phyloP scores from a whole-genome alignment of 257 asterid species.

The Ballota nigra region DNA sequence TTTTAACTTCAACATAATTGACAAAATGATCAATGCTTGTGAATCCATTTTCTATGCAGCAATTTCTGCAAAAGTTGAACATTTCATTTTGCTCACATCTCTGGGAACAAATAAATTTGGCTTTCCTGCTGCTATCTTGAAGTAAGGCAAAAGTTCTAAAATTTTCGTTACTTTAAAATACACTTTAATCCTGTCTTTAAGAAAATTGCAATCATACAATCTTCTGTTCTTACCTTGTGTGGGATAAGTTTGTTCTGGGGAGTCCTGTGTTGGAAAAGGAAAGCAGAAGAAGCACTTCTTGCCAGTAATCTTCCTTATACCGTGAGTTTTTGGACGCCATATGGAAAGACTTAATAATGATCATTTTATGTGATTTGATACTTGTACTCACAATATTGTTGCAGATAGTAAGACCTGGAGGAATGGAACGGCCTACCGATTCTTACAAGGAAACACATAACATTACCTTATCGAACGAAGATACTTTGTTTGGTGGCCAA shows the following conservation, averaged over 20 bases:
- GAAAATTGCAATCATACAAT: neutral
- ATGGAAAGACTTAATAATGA: neutral
- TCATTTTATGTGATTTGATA: neutral
- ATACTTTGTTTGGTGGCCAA: slow-evolving; percentile 87
- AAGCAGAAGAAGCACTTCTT: slow-evolving; percentile 92
- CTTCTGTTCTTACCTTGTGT: slow-evolving; percentile 5
- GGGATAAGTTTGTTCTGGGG: slow-evolving; percentile 89
- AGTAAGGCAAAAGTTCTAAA: slow-evolving; percentile 44
- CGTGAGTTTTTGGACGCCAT: slow-evolving; percentile 45
- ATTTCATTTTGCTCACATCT: slow-evolving; percentile 87
- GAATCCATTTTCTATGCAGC: slow-evolving; percentile 49
- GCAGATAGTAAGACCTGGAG: slow-evolving; percentile 97
- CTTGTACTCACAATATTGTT: slow-evolving; percentile 24
- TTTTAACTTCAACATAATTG: too few species aligned
- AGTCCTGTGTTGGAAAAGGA: slow-evolving; percentile 83
- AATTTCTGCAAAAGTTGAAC: slow-evolving; percentile 63
- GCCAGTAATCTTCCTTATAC: slow-evolving; percentile 88
- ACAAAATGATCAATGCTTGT: too few species aligned
- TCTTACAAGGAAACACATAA: slow-evolving; percentile 93
- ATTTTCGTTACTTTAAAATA: slow-evolving; percentile 5
- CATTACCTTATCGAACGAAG: slow-evolving; percentile 66
- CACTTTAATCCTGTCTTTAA: slow-evolving; percentile 7
- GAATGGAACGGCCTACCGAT: slow-evolving; percentile 99
- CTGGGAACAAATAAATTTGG: slow-evolving; percentile 94
- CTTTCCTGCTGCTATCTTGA: slow-evolving; percentile 91